Evolutionary conservation across 768 basidiomycete species (phyloP).

Genomic region (Imleria badia): DNA sequence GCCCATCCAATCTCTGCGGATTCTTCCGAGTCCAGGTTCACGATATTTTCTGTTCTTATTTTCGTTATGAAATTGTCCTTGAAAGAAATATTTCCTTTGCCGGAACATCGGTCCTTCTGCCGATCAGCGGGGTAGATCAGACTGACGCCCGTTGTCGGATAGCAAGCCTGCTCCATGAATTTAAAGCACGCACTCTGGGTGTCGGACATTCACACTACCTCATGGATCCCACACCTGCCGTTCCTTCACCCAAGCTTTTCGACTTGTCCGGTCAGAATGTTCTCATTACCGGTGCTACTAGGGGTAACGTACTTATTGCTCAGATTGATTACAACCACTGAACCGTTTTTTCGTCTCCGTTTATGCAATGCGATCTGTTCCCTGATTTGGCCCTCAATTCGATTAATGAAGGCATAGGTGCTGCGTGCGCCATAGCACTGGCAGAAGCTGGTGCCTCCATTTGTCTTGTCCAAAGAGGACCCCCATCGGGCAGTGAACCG

Average conservation of each 20-base stretch:
- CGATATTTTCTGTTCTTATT: constrained; percentile 8
- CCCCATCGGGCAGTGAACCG: constrained; percentile 33
- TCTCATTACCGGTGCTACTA: constrained; percentile 78
- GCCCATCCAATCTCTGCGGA: constrained; percentile 7
- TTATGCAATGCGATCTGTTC: constrained; percentile 13
- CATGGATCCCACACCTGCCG: constrained; percentile 56
- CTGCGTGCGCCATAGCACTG: constrained; percentile 53
- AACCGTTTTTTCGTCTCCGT: constrained; percentile 4
- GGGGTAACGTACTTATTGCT: constrained; percentile 50
- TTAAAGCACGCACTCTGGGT: constrained; percentile 18
- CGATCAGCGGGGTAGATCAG: constrained; percentile 34
- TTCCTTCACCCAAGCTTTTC: constrained; percentile 59
- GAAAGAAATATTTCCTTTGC: constrained; percentile 5
- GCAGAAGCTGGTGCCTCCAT: constrained; percentile 54
- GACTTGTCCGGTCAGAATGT: constrained; percentile 64
- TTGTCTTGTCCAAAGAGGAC: constrained; percentile 47
- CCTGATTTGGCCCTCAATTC: constrained; percentile 7
- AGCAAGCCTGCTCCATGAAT: constrained; percentile 12
- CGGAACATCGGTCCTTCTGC: constrained; percentile 30
- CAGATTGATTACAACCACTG: constrained; percentile 1
- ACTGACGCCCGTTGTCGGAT: neutral
- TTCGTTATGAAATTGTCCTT: neutral
- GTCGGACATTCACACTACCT: constrained; percentile 3
- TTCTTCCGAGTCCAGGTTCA: constrained; percentile 13
- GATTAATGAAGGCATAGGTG: constrained; percentile 48